A percentile compares a stretch with the other conserved stretches of the same genome.
These are phyloP conservation scores for Lotus japonicus DNA, from an alignment of 306 rosid species.

Conservation along the genomic window DNA sequence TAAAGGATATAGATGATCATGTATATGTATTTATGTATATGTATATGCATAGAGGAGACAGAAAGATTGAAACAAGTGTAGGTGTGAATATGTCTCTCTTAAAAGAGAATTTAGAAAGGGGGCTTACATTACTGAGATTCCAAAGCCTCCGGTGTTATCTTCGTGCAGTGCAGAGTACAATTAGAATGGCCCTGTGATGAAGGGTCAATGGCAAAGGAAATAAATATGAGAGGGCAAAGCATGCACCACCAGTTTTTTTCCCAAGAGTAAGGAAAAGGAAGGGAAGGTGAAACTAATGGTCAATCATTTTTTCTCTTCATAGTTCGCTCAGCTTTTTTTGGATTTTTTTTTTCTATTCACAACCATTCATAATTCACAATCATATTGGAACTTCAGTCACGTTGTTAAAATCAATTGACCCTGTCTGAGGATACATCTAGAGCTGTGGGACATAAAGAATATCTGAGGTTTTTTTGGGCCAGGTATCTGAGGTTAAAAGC, in stretches of 20 bases:
- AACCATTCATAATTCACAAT: too few species aligned
- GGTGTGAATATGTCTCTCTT: background rate
- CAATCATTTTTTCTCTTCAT: background rate
- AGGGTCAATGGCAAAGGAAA: background rate
- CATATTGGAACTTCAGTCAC: too few species aligned
- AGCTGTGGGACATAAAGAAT: too few species aligned
- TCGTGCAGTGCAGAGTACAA: constrained; percentile 8
- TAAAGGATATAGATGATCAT: background rate
- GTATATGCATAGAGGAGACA: background rate
- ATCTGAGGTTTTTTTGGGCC: too few species aligned
- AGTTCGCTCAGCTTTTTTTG: constrained; percentile 10
- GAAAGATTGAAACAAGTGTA: background rate
- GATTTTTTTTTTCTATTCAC: too few species aligned
- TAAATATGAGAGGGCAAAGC: background rate
- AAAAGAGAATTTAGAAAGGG: constrained; percentile 5
- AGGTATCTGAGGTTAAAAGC: too few species aligned
- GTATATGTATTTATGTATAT: too few species aligned
- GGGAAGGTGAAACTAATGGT: constrained; percentile 38
- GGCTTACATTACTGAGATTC: constrained; percentile 14
- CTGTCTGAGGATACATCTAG: too few species aligned
- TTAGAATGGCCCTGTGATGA: background rate
- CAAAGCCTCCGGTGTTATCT: background rate
- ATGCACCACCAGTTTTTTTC: background rate
- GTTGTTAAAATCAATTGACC: too few species aligned
- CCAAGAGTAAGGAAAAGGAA: background rate